phyloP scores from a whole-genome alignment of 2,329 filamentous ascomycete species.

The Lasiodiplodia citricola region DNA sequence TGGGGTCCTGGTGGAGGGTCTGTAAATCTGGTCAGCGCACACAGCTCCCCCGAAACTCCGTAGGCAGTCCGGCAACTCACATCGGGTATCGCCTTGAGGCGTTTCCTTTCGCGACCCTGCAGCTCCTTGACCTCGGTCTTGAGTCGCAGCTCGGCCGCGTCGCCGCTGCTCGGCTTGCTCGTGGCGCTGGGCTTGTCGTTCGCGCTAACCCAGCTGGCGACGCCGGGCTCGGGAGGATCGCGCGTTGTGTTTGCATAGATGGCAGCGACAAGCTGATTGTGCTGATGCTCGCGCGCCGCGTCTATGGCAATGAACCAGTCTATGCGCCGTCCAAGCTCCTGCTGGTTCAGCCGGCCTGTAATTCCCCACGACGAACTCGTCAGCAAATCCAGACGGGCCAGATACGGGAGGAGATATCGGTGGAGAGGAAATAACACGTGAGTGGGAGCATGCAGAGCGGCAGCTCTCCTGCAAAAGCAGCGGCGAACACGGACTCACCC shows the following conservation, averaged over 20 bases:
- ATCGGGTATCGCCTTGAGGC: conserved; percentile 61
- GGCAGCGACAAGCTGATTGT: conserved; percentile 66
- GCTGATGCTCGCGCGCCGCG: conserved; percentile 61
- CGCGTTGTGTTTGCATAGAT: conserved; percentile 64
- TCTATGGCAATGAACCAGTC: conserved; percentile 60
- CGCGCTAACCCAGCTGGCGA: conserved; percentile 68
- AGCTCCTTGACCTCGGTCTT: conserved; percentile 70
- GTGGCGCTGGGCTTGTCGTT: conserved; percentile 77
- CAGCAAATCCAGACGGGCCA: not conserved
- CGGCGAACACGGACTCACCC: conserved; percentile 46
- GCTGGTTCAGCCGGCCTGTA: conserved; percentile 65
- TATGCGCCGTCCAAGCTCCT: conserved; percentile 63
- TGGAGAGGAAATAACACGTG: not conserved
- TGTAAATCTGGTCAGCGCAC: conserved; percentile 22
- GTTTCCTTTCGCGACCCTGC: conserved; percentile 63
- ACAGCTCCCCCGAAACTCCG: not conserved
- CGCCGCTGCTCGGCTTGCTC: conserved; percentile 64
- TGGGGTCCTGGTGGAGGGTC: conserved; percentile 24
- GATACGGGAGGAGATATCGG: too few relatives aligned
- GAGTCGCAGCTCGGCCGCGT: conserved; percentile 66
- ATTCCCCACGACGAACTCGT: not conserved
- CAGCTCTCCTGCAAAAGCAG: not conserved
- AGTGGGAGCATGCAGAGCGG: not conserved
- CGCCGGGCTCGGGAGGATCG: conserved; percentile 66
- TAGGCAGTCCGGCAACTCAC: conserved; percentile 39